Evolutionary conservation across 2,329 filamentous ascomycete species (phyloP), one percentile per base, ranked within the genome.

Genomic region (Seiridium cupressi): DNA sequence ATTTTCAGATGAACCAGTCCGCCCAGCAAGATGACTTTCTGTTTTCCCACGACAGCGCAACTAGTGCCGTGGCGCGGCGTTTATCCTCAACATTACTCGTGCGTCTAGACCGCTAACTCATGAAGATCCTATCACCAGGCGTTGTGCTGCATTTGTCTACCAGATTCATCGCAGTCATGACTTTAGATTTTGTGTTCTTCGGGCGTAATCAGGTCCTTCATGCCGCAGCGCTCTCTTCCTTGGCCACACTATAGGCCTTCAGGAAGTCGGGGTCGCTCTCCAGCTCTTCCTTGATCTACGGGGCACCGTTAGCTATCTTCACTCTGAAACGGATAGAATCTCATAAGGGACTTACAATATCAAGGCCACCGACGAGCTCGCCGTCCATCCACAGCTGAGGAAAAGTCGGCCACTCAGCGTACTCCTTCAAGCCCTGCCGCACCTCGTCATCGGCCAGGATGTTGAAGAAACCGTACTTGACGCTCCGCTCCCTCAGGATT

Each of bases 401-500:
- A 77, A 92, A 99, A 0, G 95, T 99, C 8, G 95, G 95, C 95
- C 95, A 99, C 63, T 98, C 95, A n/a, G 93, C 93, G 74, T 88
- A 98, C 77, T 95, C 92, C 83, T 99, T 99, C 71, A 99, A 79
- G 0, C 95, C 95, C 78, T 98, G 94, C 62, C 95, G 85, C 53
- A 99, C 95, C 75, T 98, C 94, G 70, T 99, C 94, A 73, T 99
- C 95, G 64, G 95, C 95, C 68, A 99, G 78, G 65, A 99, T 99
- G 74, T 99, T 98, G 82, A 99, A 99, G 82, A 99, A 99, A 26
- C 95, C 95, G 74, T 98, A 99, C 74, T 96, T 92, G 62, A 99
- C 90, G 55, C 90, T 90, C 72, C 92, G 89, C 77, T 98, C 94
- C 57, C 95, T 86, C 69, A 99, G 78, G 51, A 99, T 85, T 34